Evolutionary conservation across 164 flowering plant genomes (phyloP).

Genomic region (Cinnamomum micranthum): DNA sequence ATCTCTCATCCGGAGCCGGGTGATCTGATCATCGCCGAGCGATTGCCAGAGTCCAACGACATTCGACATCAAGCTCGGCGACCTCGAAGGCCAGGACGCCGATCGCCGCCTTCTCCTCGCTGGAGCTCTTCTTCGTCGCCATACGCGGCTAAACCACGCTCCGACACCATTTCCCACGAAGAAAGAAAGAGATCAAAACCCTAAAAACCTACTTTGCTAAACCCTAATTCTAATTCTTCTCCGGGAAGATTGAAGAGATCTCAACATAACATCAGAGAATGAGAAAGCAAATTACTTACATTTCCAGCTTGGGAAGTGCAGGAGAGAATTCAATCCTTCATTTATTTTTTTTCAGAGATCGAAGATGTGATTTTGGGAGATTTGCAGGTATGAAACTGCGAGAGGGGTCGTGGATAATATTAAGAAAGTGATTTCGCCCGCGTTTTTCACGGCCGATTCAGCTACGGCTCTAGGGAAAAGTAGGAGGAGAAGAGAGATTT

Average conservation of each 20-base stretch:
- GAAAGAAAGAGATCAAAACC: neutral
- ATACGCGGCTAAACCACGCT: slow-evolving; percentile 59
- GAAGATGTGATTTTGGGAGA: neutral
- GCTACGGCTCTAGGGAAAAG: neutral
- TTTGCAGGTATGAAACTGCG: neutral
- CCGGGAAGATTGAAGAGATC: neutral
- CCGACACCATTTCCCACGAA: slow-evolving; percentile 49
- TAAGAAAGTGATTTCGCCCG: neutral
- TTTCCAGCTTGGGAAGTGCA: neutral
- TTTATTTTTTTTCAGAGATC: too few relatives aligned
- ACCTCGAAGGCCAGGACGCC: slow-evolving; percentile 86
- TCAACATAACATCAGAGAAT: neutral
- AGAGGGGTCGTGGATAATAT: too few relatives aligned
- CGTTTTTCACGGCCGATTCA: neutral
- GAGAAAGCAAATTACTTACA: neutral
- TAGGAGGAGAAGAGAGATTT: neutral
- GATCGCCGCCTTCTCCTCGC: slow-evolving; percentile 39
- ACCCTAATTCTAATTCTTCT: neutral
- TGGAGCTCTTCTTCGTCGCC: slow-evolving; percentile 25
- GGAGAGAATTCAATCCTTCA: neutral
- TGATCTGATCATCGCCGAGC: slow-evolving; percentile 59
- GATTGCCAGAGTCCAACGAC: slow-evolving; percentile 71
- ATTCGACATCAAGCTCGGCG: slow-evolving; percentile 81
- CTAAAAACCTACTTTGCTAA: neutral
- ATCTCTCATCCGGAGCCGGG: slow-evolving; percentile 59